phyloP scores from a whole-genome alignment of 371 early-diverging fungal species.

The Sporodiniella umbellata region DNA sequence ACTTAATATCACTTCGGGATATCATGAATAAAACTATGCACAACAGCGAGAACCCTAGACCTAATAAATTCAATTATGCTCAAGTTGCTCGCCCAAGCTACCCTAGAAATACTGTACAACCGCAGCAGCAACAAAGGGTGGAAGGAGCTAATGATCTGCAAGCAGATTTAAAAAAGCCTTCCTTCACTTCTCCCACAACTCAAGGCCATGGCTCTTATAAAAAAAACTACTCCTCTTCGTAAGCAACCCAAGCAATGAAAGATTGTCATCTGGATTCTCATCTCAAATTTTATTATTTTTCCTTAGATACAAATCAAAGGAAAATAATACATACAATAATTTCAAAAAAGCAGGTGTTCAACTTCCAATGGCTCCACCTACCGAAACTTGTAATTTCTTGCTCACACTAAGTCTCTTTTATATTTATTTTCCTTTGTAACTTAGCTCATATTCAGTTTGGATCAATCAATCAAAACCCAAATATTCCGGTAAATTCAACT shows the following conservation, averaged over 20 bases:
- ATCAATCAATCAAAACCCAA: constrained; percentile 35
- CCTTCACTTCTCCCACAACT: neutral
- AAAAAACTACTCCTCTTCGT: neutral
- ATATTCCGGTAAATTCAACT: constrained; percentile 6
- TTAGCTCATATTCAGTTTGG: constrained; percentile 55
- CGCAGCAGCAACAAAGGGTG: constrained; percentile 2
- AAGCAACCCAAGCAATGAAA: neutral
- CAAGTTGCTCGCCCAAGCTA: constrained; percentile 6
- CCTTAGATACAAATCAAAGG: constrained; percentile 8
- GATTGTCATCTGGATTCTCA: neutral
- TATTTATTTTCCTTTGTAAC: too few relatives aligned
- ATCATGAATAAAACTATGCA: constrained; percentile 1
- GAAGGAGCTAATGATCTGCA: neutral
- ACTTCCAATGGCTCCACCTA: constrained; percentile 40
- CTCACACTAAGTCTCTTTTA: neutral
- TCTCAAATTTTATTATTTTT: constrained; percentile 5
- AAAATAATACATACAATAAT: constrained; percentile 8
- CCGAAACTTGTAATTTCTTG: constrained; percentile 37
- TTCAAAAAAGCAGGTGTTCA: constrained; percentile 34
- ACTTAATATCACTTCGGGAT: constrained; percentile 1
- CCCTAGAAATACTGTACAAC: neutral
- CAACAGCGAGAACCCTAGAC: neutral
- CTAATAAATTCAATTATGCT: constrained; percentile 5
- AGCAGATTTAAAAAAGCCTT: constrained; percentile 2
- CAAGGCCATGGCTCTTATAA: neutral